A percentile compares a stretch with the other conserved stretches of the same genome.
Evolutionary conservation across 2,329 filamentous ascomycete genomes (phyloP).

Genomic region (Cordyceps cicadae): DNA sequence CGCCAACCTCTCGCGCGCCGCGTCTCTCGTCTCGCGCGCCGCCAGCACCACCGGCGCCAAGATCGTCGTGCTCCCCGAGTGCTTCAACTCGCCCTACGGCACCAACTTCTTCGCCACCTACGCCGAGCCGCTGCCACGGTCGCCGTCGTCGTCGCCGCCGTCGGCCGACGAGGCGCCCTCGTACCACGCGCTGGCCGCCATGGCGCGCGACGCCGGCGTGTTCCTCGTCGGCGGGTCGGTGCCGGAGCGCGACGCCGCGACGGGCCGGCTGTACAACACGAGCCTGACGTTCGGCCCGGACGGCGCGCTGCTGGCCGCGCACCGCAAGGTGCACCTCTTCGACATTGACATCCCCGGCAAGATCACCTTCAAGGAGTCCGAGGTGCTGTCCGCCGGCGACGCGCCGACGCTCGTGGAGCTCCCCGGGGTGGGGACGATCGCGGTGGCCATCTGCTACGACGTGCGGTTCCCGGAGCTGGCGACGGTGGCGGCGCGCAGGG

Average conservation of each 20-base stretch:
- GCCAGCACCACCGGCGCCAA: constrained; percentile 61
- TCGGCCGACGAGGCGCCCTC: constrained; percentile 63
- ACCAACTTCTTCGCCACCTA: constrained; percentile 84
- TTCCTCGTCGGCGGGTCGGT: constrained; percentile 91
- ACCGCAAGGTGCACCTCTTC: constrained; percentile 93
- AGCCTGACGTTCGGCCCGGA: constrained; percentile 71
- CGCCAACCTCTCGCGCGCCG: constrained; percentile 73
- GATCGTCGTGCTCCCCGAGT: constrained; percentile 89
- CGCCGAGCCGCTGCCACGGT: constrained; percentile 76
- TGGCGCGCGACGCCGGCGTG: constrained; percentile 69
- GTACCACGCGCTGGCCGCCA: constrained; percentile 72
- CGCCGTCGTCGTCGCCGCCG: constrained; percentile 64
- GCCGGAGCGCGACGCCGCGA: constrained; percentile 60
- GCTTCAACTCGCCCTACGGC: constrained; percentile 98
- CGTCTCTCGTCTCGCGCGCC: constrained; percentile 74
- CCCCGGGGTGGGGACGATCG: constrained; percentile 80
- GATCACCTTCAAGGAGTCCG: constrained; percentile 84
- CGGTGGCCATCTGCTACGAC: constrained; percentile 93
- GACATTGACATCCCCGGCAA: constrained; percentile 96
- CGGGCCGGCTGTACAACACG: constrained; percentile 80
- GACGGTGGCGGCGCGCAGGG: constrained; percentile 75
- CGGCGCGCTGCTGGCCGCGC: constrained; percentile 73
- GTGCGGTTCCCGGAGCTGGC: constrained; percentile 93
- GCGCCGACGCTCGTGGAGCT: constrained; percentile 79
- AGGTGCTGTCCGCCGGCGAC: constrained; percentile 79